Evolutionary conservation across 1,284 basidiomycete species (phyloP).

Genomic region (Moesziomyces sp.): DNA sequence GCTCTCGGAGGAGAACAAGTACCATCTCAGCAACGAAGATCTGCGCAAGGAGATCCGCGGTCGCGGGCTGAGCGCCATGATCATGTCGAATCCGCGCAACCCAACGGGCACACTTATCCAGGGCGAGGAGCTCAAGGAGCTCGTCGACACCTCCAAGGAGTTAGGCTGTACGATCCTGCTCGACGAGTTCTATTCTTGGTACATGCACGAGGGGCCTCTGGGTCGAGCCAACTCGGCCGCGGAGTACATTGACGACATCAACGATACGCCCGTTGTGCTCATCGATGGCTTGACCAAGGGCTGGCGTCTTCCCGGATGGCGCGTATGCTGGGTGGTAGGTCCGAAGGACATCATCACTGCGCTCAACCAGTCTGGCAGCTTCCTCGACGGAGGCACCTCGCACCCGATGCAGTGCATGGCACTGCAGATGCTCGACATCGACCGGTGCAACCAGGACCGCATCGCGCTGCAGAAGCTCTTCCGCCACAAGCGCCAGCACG

Average conservation of each 20-base stretch:
- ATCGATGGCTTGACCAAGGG: constrained; percentile 94
- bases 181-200: constrained; percentile 92
- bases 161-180: constrained; percentile 81
- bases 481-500: constrained; percentile 88
- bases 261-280: constrained; percentile 82
- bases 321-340: constrained; percentile 89
- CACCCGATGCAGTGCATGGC: constrained; percentile 60
- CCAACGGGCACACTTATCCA: constrained; percentile 80
- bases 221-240: constrained; percentile 86
- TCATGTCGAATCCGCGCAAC: constrained; percentile 90
- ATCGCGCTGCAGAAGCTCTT: constrained; percentile 75
- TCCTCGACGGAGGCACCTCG: constrained; percentile 55
- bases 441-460: constrained; percentile 78
- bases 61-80: constrained; percentile 80
- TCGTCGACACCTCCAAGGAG: constrained; percentile 79
- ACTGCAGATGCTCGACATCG: constrained; percentile 67
- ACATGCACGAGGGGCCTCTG: constrained; percentile 80
- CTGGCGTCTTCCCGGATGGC: constrained; percentile 63
- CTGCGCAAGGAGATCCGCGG: constrained; percentile 64
- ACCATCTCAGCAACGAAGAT: constrained; percentile 78
- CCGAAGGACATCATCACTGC: constrained; percentile 57
- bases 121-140: constrained; percentile 81
- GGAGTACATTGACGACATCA: constrained; percentile 82
- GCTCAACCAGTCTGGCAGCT: constrained; percentile 52
- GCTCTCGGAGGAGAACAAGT: constrained; percentile 71